phyloP scores from a whole-genome alignment of 2,329 filamentous ascomycete genomes.

The Achaetomium macrosporum region DNA sequence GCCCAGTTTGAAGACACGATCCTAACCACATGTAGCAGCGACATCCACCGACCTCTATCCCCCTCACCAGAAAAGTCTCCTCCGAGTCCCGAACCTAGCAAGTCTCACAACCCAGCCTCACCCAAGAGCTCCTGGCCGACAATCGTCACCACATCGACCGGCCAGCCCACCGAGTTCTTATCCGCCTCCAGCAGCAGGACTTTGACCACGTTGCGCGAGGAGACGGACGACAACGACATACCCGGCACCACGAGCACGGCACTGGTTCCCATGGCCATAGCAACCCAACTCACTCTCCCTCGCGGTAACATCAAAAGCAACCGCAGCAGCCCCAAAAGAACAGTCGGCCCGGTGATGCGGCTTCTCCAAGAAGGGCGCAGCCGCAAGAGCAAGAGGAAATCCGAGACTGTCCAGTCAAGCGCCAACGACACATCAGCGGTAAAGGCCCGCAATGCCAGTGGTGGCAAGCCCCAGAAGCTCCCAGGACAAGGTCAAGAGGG shows the following conservation, averaged over 20 bases:
- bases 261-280: background rate
- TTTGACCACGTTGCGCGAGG: constrained; percentile 1
- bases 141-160: constrained; percentile 12
- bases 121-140: constrained; percentile 14
- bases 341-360: constrained; percentile 9
- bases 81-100: background rate
- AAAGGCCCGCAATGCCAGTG: too few relatives aligned
- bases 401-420: background rate
- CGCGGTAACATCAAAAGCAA: background rate
- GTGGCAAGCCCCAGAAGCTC: too few relatives aligned
- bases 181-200: constrained; percentile 12
- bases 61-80: background rate
- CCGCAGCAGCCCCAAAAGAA: background rate
- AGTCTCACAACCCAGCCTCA: background rate
- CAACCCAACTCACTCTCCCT: background rate
- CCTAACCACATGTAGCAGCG: constrained; percentile 1
- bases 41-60: background rate
- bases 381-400: constrained; percentile 6
- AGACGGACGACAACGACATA: background rate
- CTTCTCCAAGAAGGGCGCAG: constrained; percentile 12
- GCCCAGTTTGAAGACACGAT: background rate
- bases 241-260: background rate
- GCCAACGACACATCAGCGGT: background rate
- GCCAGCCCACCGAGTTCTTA: constrained; percentile 10
- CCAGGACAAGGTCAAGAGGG: too few relatives aligned